phyloP scores from a whole-genome alignment of 1,139 yeast genomes.

The Nakaseomyces nivariensis region DNA sequence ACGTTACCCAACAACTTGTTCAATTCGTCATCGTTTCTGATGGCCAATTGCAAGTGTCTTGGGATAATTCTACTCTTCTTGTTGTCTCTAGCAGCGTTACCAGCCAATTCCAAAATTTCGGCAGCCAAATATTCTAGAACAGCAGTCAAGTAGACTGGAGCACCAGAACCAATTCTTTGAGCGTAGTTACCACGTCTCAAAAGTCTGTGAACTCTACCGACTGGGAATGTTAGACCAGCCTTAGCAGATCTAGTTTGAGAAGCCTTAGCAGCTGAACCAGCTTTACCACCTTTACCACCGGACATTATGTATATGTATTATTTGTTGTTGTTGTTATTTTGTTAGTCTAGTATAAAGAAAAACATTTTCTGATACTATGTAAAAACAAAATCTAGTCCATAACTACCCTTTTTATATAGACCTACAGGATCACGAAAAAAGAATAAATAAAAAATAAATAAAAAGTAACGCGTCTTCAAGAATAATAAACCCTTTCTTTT shows the following conservation, averaged over 20 bases:
- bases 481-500: too few relatives aligned
- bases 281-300: conserved; percentile 98
- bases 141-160: conserved; percentile 91
- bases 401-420: too few relatives aligned
- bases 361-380: too few relatives aligned
- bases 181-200: conserved; percentile 98
- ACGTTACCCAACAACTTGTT: conserved; percentile 90
- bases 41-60: conserved; percentile 96
- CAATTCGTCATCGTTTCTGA: conserved; percentile 96
- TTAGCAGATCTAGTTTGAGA: conserved; percentile 96
- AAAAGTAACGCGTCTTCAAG: too few relatives aligned
- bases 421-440: too few relatives aligned
- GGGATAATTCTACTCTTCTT: conserved; percentile 97
- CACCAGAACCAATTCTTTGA: conserved; percentile 98
- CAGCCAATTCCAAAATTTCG: conserved; percentile 95
- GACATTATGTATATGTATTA: conserved; percentile 48
- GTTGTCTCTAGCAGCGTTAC: conserved; percentile 98
- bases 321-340: conserved; percentile 11
- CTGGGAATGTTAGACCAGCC: conserved; percentile 99
- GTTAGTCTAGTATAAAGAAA: conserved; percentile 7
- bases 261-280: conserved; percentile 85
- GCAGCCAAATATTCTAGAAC: conserved; percentile 95
- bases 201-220: conserved; percentile 97
- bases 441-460: too few relatives aligned
- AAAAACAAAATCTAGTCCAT: too few relatives aligned